These are phyloP conservation scores for Podaxis pistillaris DNA, from an alignment of 768 basidiomycete genomes.

Conservation along the genomic window DNA sequence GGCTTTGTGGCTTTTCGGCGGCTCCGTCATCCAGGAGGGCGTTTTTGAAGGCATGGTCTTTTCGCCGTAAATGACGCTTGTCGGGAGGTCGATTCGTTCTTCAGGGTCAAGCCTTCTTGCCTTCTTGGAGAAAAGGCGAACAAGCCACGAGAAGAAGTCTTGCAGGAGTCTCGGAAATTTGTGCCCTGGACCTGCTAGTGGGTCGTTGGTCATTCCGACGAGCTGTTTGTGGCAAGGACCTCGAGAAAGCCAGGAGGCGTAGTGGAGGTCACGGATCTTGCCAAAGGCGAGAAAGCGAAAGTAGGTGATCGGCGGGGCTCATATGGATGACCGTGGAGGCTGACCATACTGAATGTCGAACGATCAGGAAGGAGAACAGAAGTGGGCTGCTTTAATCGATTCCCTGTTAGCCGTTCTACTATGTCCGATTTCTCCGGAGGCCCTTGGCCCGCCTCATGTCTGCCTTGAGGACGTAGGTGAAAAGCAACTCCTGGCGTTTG, in stretches of 20 bases:
- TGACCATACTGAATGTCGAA: neutral
- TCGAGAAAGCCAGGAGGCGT: neutral
- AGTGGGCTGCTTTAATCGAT: neutral
- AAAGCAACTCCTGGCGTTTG: neutral
- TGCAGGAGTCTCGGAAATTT: neutral
- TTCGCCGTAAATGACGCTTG: neutral
- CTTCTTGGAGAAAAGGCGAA: neutral
- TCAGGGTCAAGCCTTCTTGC: neutral
- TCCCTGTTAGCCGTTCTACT: neutral
- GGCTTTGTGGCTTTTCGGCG: neutral
- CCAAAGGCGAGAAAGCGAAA: neutral
- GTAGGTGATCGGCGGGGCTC: neutral
- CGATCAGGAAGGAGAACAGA: neutral
- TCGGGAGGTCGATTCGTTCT: constrained; percentile 5
- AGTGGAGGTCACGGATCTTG: neutral
- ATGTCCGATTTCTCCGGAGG: neutral
- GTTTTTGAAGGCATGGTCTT: neutral
- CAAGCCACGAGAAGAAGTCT: neutral
- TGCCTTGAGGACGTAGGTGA: constrained; percentile 1
- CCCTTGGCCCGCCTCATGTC: neutral
- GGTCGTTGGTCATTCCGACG: neutral
- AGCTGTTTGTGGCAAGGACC: too few relatives aligned
- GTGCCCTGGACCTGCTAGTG: neutral
- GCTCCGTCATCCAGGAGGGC: neutral
- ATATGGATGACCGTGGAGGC: neutral